A percentile compares a stretch with the other conserved stretches of the same genome.
Conservation (phyloP, 2,329 filamentous ascomycete genomes). For the Aaosphaeria arxii region DNA sequence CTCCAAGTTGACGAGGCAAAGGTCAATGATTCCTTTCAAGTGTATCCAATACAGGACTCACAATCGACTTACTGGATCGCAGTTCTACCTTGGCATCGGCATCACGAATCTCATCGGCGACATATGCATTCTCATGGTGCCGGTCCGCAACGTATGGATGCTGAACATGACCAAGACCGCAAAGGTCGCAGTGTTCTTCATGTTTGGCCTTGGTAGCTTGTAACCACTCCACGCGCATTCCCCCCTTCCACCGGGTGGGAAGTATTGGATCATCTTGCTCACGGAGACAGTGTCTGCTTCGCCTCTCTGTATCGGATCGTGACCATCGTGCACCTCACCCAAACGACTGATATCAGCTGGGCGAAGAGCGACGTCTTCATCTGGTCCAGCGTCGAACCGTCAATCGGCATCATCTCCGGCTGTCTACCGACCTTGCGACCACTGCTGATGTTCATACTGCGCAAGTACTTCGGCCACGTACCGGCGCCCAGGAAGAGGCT, state of each 20-base stretch:
- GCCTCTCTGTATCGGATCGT: constrained; percentile 26
- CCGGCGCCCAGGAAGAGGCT: not conserved
- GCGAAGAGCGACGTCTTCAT: constrained; percentile 27
- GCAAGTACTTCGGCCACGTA: not conserved
- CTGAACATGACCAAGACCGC: constrained; percentile 15
- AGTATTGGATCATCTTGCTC: not conserved
- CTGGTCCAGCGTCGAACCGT: constrained; percentile 23
- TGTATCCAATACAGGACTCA: too few species aligned
- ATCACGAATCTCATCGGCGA: constrained; percentile 24
- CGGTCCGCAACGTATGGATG: constrained; percentile 4
- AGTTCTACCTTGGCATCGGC: constrained; percentile 22
- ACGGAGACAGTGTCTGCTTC: constrained; percentile 14
- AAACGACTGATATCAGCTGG: constrained; percentile 20
- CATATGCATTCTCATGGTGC: constrained; percentile 10
- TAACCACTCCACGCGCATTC: not conserved
- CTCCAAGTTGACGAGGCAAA: constrained; percentile 17
- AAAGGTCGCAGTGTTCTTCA: constrained; percentile 20
- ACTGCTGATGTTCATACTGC: not conserved
- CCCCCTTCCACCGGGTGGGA: too few species aligned
- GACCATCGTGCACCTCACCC: constrained; percentile 16
- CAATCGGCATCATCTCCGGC: constrained; percentile 23
- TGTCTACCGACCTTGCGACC: constrained; percentile 10
- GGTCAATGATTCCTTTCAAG: constrained; percentile 1
- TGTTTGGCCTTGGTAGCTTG: constrained; percentile 24
- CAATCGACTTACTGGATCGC: not conserved